Conservation (phyloP, 1,284 basidiomycete genomes). For the Fistulinella cinereoalba region DNA sequence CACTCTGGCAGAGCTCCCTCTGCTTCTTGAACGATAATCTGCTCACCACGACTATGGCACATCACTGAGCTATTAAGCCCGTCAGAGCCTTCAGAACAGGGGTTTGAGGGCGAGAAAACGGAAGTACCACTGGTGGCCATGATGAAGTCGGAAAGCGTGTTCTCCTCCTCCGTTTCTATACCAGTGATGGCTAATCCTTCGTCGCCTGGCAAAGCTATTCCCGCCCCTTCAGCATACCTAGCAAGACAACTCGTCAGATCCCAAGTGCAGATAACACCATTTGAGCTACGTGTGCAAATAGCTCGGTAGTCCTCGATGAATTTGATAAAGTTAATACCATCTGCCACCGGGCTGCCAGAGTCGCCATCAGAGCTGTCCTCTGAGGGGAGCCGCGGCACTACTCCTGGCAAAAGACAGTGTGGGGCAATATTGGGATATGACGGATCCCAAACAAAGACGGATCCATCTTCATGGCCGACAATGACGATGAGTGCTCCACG, state of each 20-base stretch:
- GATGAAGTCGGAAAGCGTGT: no score
- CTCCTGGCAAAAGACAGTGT: slow-evolving; percentile 9
- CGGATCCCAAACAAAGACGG: slow-evolving; percentile 22
- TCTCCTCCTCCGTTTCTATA: no score
- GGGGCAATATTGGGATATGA: slow-evolving; percentile 4
- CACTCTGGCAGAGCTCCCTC: no score
- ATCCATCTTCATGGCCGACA: slow-evolving; percentile 16
- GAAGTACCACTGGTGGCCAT: no score
- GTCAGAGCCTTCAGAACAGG: no score
- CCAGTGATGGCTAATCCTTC: no score
- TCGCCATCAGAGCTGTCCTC: neutral
- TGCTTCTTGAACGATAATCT: no score
- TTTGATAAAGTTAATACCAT: slow-evolving; percentile 15
- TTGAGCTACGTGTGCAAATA: slow-evolving; percentile 15
- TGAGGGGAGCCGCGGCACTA: no score
- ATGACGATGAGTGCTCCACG: slow-evolving; percentile 6
- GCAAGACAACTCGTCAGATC: slow-evolving; percentile 14
- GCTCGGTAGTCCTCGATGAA: slow-evolving; percentile 9
- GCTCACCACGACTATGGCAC: no score
- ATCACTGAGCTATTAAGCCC: no score
- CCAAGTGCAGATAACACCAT: slow-evolving; percentile 19
- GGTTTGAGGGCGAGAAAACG: no score
- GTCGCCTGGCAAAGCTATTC: neutral
- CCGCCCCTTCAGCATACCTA: slow-evolving; percentile 4
- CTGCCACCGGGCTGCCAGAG: neutral